phyloP scores from a whole-genome alignment of 73 alveolate genomes.

The Breviolum minutum region DNA sequence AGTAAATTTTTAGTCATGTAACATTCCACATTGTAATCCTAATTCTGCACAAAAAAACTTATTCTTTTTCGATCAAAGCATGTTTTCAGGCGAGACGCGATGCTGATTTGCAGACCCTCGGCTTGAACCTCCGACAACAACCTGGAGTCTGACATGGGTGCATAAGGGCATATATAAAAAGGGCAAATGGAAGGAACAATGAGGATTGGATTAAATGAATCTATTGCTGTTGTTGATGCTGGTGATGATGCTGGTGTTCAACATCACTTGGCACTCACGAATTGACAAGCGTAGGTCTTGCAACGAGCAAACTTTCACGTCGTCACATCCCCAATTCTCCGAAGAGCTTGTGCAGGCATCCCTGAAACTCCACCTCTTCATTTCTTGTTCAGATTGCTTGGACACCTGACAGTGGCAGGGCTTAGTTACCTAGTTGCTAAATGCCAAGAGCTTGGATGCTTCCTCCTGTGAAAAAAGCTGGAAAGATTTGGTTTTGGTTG shows the following conservation, averaged over 20 bases:
- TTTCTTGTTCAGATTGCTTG: neutral
- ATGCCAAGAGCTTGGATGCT: neutral
- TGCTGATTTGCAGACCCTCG: constrained; percentile 1
- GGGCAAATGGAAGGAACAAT: neutral
- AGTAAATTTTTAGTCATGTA: too few relatives aligned
- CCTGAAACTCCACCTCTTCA: constrained; percentile 1
- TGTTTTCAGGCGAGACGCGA: neutral
- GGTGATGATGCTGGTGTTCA: neutral
- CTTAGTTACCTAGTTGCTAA: too few relatives aligned
- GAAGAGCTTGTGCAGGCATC: neutral
- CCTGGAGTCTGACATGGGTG: neutral
- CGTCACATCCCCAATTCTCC: too few relatives aligned
- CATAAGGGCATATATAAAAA: too few relatives aligned
- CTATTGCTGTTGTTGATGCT: neutral
- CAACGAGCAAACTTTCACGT: neutral
- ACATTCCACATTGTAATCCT: too few relatives aligned
- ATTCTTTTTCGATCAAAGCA: neutral
- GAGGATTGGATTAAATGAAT: too few relatives aligned
- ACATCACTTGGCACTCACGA: neutral
- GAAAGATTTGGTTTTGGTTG: too few relatives aligned
- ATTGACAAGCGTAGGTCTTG: neutral
- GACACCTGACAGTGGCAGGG: neutral
- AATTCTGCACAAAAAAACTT: neutral
- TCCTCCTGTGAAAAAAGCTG: neutral
- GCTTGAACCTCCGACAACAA: constrained; percentile 4